Evolutionary conservation across 2,329 filamentous ascomycete species (phyloP).

Genomic region (Colletotrichum simmondsii): DNA sequence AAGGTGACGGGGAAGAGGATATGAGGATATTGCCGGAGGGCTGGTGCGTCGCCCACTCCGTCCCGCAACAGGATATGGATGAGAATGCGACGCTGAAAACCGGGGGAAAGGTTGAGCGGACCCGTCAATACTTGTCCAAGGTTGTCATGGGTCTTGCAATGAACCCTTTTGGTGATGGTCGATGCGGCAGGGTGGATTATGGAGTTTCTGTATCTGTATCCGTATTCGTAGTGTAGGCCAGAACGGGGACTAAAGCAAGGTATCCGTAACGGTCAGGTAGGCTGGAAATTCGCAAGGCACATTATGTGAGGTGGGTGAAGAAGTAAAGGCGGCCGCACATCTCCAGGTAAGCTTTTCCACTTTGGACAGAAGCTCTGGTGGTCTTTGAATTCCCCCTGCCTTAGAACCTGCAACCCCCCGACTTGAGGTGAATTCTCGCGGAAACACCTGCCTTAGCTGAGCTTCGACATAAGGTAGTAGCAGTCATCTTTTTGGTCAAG

Average conservation of each 20-base stretch:
- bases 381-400: background rate
- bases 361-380: conserved; percentile 6
- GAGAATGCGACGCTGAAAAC: conserved; percentile 16
- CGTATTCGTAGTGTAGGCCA: background rate
- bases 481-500: background rate
- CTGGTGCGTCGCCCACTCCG: conserved; percentile 28
- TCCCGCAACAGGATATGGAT: conserved; percentile 12
- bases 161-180: background rate
- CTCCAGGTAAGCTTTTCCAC: conserved; percentile 7
- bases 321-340: background rate
- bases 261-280: background rate
- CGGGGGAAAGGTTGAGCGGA: conserved; percentile 11
- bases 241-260: background rate
- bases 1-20: background rate
- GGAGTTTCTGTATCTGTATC: background rate
- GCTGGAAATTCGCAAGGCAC: background rate
- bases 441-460: background rate
- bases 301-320: background rate
- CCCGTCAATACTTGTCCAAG: background rate
- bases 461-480: background rate
- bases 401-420: background rate
- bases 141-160: background rate
- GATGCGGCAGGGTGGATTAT: background rate
- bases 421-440: background rate
- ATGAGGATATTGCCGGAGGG: conserved; percentile 32